Conservation (phyloP, 148 eudicot genomes). For the Chenopodium quinoa region DNA sequence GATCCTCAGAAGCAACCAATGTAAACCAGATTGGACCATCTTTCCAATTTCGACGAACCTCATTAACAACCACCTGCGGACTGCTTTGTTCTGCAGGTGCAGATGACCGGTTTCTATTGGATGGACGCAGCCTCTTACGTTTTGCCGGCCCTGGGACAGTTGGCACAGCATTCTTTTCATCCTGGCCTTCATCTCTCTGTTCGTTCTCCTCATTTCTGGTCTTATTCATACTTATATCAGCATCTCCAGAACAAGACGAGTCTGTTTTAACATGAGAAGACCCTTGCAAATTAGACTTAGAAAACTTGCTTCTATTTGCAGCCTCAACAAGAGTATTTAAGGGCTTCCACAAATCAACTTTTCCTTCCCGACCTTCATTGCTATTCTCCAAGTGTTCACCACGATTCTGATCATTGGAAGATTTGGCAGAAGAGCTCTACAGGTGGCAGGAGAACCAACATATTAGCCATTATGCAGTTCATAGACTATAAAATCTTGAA, state of each 20-base stretch:
- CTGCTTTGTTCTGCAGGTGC: conserved; percentile 35
- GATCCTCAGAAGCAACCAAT: conserved; percentile 62
- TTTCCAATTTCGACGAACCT: conserved; percentile 38
- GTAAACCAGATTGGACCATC: conserved; percentile 84
- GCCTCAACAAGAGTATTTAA: conserved; percentile 83
- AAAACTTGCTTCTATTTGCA: conserved; percentile 78
- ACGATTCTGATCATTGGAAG: conserved; percentile 40
- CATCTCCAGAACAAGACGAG: conserved; percentile 33
- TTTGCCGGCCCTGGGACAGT: conserved; percentile 38
- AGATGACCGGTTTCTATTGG: conserved; percentile 34
- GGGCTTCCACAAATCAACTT: conserved; percentile 80
- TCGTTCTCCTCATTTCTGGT: conserved; percentile 47
- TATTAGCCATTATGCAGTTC: not conserved
- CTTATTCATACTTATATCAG: conserved; percentile 38
- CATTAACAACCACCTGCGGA: conserved; percentile 42
- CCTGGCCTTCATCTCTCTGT: conserved; percentile 40
- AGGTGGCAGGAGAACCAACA: conserved; percentile 1
- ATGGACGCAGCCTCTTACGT: conserved; percentile 49
- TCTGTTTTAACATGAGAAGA: conserved; percentile 50
- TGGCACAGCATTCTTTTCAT: conserved; percentile 34
- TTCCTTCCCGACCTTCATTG: conserved; percentile 55
- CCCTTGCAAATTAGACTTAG: conserved; percentile 59
- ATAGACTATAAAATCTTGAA: not conserved
- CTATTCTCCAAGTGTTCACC: conserved; percentile 43
- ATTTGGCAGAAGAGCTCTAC: conserved; percentile 62